Evolutionary conservation across 2,329 filamentous ascomycete genomes (phyloP), one percentile per base, ranked within the genome.

Genomic region (Cryphonectria carpinicola): DNA sequence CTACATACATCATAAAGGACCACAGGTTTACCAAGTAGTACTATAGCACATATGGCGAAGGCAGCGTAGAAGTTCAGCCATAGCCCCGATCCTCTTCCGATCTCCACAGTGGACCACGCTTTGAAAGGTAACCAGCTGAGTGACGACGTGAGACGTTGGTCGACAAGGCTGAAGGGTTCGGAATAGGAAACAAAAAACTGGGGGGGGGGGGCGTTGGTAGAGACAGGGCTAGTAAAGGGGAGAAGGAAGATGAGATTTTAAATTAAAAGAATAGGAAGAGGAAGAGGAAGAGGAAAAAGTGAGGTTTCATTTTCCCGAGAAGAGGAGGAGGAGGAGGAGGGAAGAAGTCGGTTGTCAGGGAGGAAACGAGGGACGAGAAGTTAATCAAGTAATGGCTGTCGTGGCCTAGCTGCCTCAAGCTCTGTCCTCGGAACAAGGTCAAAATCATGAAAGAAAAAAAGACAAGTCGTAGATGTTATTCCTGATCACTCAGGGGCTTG

Each of bases 121-220:
- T 49, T 58, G 28, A 32, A 56, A 19, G 25, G 25, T 35, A 14
- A 19, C 58, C 58, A 32, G 37, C 14, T 11, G 25, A 64, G 28
- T 46, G 61, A 64, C 61, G 39, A 52, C 13, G 43, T 39, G 63
- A 65, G 46, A 65, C 63, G 25, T 10, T 52, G 46, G n/a, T 35
- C 32, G 32, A 37, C 63, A 65, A 65, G 63, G 63, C 63, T 65
- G 63, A 65, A 32, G 3, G 63, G 32, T 11, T 19, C 19, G 14
- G 28, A 52, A 49, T 10, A 8, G 46, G 19, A 49, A 49, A 49
- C 3, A n/a, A n/a, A 49, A 52, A 49, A 49, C 63, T 37, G 32
- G 43, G 63, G 63, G 46, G 1, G 32, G 43, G 63, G 63, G 46
- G 1, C 46, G 3, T n/a, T 37, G 41, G 46, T 54, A 5, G 19